Conservation (phyloP, 345 rosid genomes). For the Populus tremula region DNA sequence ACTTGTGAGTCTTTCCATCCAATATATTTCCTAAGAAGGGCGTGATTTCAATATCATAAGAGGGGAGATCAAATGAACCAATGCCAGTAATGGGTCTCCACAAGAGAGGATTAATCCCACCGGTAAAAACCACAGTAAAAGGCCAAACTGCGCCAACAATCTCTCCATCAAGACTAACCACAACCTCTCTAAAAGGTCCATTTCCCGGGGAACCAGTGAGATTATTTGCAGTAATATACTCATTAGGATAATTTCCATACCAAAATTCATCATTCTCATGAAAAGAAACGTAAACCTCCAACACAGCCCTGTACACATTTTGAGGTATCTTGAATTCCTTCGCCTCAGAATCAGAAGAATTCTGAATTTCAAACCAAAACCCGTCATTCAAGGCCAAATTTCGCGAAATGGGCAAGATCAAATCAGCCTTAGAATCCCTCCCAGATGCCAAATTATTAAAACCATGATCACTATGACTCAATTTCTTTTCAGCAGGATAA, state of each 20-base stretch:
- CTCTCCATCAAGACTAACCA: conserved; percentile 63
- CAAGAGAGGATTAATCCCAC: conserved; percentile 76
- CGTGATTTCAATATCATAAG: conserved; percentile 79
- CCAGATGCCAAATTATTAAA: conserved; percentile 22
- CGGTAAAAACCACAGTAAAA: conserved; percentile 81
- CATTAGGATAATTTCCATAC: conserved; percentile 68
- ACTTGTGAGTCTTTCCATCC: conserved; percentile 59
- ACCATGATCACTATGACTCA: conserved; percentile 1
- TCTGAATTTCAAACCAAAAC: conserved; percentile 77
- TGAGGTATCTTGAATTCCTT: conserved; percentile 61
- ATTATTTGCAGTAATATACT: conserved; percentile 59
- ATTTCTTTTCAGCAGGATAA: conserved; percentile 42
- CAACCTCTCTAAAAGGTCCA: conserved; percentile 90
- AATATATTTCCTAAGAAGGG: conserved; percentile 60
- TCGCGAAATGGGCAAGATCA: conserved; percentile 75
- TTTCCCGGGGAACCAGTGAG: conserved; percentile 51
- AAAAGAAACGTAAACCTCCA: conserved; percentile 88
- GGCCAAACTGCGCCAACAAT: conserved; percentile 83
- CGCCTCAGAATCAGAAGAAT: conserved; percentile 32
- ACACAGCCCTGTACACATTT: conserved; percentile 80
- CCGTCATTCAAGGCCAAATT: conserved; percentile 67
- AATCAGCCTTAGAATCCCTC: conserved; percentile 52
- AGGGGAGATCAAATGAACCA: conserved; percentile 79
- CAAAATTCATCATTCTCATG: conserved; percentile 94
- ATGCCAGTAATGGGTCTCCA: conserved; percentile 83